Conservation (phyloP, 108 stramenopile genomes). For the Cyclotella baltica region DNA sequence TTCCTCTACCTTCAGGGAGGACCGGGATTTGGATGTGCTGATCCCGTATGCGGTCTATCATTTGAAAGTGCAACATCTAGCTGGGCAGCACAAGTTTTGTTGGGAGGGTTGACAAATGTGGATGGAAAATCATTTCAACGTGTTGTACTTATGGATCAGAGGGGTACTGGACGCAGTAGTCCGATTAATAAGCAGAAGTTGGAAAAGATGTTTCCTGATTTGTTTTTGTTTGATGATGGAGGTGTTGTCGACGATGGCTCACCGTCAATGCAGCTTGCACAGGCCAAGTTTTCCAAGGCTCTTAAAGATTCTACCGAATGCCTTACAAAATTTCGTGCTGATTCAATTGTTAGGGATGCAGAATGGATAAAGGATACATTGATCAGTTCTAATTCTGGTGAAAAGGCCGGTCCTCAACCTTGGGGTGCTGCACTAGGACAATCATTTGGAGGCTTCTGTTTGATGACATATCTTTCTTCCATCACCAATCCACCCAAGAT, state of each 20-base stretch:
- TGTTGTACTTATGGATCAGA: constrained; percentile 93
- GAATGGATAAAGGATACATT: constrained; percentile 85
- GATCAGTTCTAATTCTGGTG: constrained; percentile 31
- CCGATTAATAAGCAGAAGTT: constrained; percentile 83
- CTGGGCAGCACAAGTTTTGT: constrained; percentile 81
- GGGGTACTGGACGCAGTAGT: constrained; percentile 90
- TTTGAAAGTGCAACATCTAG: constrained; percentile 56
- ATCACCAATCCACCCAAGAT: constrained; percentile 70
- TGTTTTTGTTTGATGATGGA: constrained; percentile 70
- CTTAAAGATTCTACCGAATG: constrained; percentile 70
- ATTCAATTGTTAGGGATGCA: constrained; percentile 90
- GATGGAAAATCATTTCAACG: constrained; percentile 62
- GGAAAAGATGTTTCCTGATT: constrained; percentile 73
- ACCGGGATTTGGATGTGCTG: constrained; percentile 83
- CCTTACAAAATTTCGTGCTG: constrained; percentile 88
- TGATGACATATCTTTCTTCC: constrained; percentile 88
- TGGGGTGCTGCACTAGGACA: constrained; percentile 92
- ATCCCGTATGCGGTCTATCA: constrained; percentile 56
- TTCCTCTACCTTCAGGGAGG: constrained; percentile 1
- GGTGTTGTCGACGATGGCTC: constrained; percentile 5
- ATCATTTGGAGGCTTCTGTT: constrained; percentile 94
- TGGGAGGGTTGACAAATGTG: constrained; percentile 33
- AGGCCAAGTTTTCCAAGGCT: constrained; percentile 53
- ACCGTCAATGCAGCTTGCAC: constrained; percentile 26
- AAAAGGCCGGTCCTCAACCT: constrained; percentile 48